Evolutionary conservation across 352 stramenopile genomes (phyloP), one percentile per base, ranked within the genome.

Genomic region (Globisporangium megalacanthum): DNA sequence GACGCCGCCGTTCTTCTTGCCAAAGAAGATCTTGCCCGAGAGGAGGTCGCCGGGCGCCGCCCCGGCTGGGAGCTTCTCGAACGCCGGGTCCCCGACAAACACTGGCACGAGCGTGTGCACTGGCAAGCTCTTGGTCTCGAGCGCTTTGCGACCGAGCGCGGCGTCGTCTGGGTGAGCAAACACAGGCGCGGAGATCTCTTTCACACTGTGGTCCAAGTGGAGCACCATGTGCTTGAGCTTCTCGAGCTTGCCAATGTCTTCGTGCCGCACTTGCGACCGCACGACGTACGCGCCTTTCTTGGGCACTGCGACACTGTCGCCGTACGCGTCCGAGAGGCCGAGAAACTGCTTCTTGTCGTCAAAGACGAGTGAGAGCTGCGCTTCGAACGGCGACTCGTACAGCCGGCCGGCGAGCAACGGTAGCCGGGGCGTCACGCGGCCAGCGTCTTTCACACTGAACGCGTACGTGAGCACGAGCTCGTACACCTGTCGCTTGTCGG

Each of bases 311-410:
- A 93, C 86, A 11, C 70, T 58, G 20, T 91, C 80, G 8, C 89
- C 86, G 61, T 89, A 97, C 6, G 88, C 80, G 60, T 98, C 92
- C 22, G 80, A 90, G 51, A 64, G 76, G 52, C 77, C 88, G 47
- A 94, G 65, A 52, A 90, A 95, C 71, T 95, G 92, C 68, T 98
- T 98, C 66, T 97, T 96, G 17, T 85, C 83, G 69, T 98, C 89
- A 63, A 97, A 98, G 37, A 97, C 74, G 74, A 97, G 86, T 64
- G 89, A 95, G 56, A 98, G 55, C 56, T 98, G 92, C n/a, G 77
- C 74, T 60, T 98, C 92, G 44, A 96, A 97, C 11, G 84, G 84
- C 6, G 87, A 97, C 61, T 98, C 94, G 65, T 98, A 98, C 19
- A 98, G 73, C 14, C 80, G 83, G 1, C 75, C 87, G 62, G 93